Evolutionary conservation across 2,329 filamentous ascomycete genomes (phyloP), one percentile per base, ranked within the genome.

Genomic region (Fusarium neocosmosporiellum): DNA sequence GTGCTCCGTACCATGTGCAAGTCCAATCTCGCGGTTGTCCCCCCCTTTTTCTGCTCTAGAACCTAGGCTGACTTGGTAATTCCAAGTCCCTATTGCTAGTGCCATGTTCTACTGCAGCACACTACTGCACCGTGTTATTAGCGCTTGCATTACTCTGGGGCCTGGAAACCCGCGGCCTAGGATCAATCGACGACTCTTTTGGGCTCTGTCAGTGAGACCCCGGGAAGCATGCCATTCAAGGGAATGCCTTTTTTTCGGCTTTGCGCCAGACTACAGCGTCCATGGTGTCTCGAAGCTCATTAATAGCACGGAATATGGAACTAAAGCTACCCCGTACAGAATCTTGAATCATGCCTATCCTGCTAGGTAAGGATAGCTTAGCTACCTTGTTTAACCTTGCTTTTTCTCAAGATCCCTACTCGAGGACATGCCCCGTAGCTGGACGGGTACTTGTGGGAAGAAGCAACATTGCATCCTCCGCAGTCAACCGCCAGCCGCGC

Each of bases 71-170:
- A 53, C 37, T 63, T 73, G 61, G 41, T 66, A 66, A 69, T 70
- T 63, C 69, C 62, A 69, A 71, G 69, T 60, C 63, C 54, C 54
- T 59, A 70, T 70, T 67, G 13, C 46, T 53, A 69, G 66, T 65
- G 66, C 62, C 57, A 59, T 65, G 43, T 63, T 60, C 55, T 66
- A 60, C 55, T 75, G 73, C 73, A 78, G 72, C 64, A 57, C 73
- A 66, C 76, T 77, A 78, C 75, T 78, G 75, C 75, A 75, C 29
- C 39, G 58, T 59, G 33, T 60, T 67, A 57, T 72, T 78, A 78
- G 76, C 71, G 71, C 57, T 63, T 66, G 55, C 66, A 67, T 66
- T 57, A 59, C 63, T 65, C 70, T 69, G 59, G 39, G 48, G 54
- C 66, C 65, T 73, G 68, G 68, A 71, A 69, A 72, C 62, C 43